phyloP scores from a whole-genome alignment of 2,329 filamentous ascomycete genomes.

The Aspergillus viridinutans region DNA sequence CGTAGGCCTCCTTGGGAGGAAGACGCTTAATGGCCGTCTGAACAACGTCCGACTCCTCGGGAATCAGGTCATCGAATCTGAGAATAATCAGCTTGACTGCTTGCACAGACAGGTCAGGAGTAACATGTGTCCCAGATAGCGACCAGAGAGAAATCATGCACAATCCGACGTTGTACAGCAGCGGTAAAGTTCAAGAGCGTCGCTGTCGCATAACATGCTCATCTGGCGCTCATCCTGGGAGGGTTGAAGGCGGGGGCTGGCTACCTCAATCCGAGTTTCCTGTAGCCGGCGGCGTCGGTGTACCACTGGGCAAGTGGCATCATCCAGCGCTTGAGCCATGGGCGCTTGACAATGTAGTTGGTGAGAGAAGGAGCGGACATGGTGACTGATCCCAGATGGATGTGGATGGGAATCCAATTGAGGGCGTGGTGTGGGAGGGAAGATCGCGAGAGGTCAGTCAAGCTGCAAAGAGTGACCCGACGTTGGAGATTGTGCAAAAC shows the following conservation, averaged over 20 bases:
- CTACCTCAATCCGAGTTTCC: constrained; percentile 87
- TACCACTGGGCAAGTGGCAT: constrained; percentile 86
- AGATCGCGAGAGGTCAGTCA: constrained; percentile 21
- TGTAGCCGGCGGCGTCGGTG: constrained; percentile 81
- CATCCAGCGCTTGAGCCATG: constrained; percentile 77
- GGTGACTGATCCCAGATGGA: constrained; percentile 32
- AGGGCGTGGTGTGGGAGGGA: constrained; percentile 28
- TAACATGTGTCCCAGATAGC: constrained; percentile 5
- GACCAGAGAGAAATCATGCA: background rate
- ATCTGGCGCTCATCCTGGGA: constrained; percentile 11
- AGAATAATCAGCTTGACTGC: constrained; percentile 11
- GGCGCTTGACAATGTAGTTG: constrained; percentile 74
- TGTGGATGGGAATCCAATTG: constrained; percentile 23
- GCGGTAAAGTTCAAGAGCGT: background rate
- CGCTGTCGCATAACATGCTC: background rate
- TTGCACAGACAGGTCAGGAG: background rate
- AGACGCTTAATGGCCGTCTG: constrained; percentile 88
- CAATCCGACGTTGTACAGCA: background rate
- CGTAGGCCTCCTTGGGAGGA: constrained; percentile 83
- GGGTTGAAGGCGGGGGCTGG: constrained; percentile 21
- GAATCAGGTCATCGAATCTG: constrained; percentile 91
- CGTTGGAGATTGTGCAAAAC: constrained; percentile 40
- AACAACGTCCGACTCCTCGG: constrained; percentile 84
- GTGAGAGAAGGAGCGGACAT: constrained; percentile 72
- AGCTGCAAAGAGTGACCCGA: constrained; percentile 35